A percentile compares a stretch with the other conserved stretches of the same genome.
These are phyloP conservation scores for Gloeophyllum trabeum DNA, from an alignment of 768 basidiomycete genomes.

Conservation along the genomic window DNA sequence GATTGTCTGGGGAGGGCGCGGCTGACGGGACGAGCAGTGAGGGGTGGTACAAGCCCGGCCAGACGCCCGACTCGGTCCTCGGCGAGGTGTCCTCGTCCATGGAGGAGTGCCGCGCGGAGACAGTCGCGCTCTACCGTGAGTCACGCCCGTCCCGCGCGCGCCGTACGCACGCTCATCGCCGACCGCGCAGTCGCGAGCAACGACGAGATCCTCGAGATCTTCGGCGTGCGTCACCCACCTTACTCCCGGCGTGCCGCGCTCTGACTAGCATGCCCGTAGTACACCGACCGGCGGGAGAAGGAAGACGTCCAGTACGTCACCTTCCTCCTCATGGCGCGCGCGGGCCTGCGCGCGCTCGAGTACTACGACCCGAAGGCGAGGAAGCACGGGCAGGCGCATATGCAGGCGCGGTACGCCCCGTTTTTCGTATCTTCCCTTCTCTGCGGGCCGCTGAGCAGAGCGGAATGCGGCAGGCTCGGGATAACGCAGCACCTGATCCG, in stretches of 20 bases:
- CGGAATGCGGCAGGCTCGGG: conserved; percentile 40
- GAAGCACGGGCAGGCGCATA: conserved; percentile 85
- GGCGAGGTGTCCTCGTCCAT: conserved; percentile 85
- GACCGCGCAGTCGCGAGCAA: conserved; percentile 53
- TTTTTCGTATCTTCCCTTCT: not conserved
- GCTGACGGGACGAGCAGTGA: too few species aligned
- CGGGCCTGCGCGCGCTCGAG: conserved; percentile 68
- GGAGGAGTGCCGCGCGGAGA: conserved; percentile 91
- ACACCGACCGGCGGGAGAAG: conserved; percentile 51
- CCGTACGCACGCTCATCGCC: not conserved
- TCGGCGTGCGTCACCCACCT: conserved; percentile 50
- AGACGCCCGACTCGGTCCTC: conserved; percentile 71
- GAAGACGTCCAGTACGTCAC: conserved; percentile 76
- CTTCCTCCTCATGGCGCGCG: conserved; percentile 81
- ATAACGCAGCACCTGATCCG: conserved; percentile 74
- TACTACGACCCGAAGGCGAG: conserved; percentile 71
- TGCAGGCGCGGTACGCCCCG: conserved; percentile 67
- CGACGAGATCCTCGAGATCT: conserved; percentile 65
- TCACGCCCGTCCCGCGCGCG: conserved; percentile 2
- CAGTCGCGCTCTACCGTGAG: conserved; percentile 73
- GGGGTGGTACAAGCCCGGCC: conserved; percentile 85
- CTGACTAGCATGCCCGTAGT: conserved; percentile 26
- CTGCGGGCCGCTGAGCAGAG: not conserved
- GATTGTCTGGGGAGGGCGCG: too few species aligned
- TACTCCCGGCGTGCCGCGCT: not conserved